Base-by-base conservation (phyloP, 1,284 basidiomycete genomes). In the Sporisorium iseilematis-ciliati region DNA sequence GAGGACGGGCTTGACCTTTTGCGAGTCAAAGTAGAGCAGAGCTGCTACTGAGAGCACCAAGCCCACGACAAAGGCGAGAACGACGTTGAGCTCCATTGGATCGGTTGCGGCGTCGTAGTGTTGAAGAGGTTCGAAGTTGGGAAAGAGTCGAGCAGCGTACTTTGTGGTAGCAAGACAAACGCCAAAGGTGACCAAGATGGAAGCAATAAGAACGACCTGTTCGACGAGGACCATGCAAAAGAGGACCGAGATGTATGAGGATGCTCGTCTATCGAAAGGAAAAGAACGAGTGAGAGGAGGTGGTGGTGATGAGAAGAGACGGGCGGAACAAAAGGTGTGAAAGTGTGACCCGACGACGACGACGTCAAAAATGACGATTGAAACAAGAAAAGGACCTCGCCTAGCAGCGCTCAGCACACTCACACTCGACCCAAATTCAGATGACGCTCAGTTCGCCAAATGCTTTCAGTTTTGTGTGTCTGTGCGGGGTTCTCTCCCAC, bases 1-100 rank as follows among this genome's bases (percentile, higher is more conserved):
- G 64, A 97, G 88, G 23, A 91, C 90, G 41, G 92, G 91, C 74
- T 86, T 86, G 55, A 67, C 40, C 77, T 77, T 81, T 62, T 56
- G 63, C 21, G 67, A 52, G 58, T 76, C 71, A 51, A 78, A 70
- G 68, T 74, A 82, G 60, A 83, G 55, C 50, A 84, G 68, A 18
- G 75, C 74, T 43, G 26, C 59, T 26, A 79, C 65, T 23, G 73
- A 73, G 60, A 72, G 57, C 31, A 76, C 40, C 26, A 82, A 59
- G 55, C 82, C 83, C 45, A 80, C 72, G 41, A 79, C 40, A 57
- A 83, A 82, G 29, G 82, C 74, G 48, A 78, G 53, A 23, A 82
- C 65, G 23, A 80, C 75, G 58, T 77, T 75, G 55, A 77, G 57
- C 66, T 84, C 82, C 79, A 80, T 83, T 65, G 80, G 68, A 45